A percentile compares a stretch with the other conserved stretches of the same genome.
These are phyloP conservation scores for Nelumbo lutea DNA, from an alignment of 164 flowering plant species.

Conservation along the genomic window DNA sequence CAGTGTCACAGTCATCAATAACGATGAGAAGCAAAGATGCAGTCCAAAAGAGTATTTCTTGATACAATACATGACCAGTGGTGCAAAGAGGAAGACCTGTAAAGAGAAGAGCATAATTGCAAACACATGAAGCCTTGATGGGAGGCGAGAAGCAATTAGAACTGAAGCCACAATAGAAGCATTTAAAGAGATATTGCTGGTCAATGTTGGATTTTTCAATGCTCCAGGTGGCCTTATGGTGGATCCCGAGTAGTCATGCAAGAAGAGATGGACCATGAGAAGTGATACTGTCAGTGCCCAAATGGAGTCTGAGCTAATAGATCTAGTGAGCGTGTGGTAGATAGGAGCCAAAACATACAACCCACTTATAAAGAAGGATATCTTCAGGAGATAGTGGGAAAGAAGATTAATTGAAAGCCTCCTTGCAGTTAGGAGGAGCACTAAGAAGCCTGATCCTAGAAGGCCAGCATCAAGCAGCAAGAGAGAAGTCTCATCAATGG, in stretches of 20 bases:
- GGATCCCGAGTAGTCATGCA: conserved; percentile 85
- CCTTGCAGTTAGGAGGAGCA: conserved; percentile 61
- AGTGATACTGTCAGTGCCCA: conserved; percentile 78
- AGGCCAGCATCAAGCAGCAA: conserved; percentile 58
- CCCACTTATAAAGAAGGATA: conserved; percentile 70
- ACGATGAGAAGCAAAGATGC: conserved; percentile 64
- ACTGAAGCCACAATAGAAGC: conserved; percentile 94
- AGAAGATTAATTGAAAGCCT: conserved; percentile 52
- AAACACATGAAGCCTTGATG: conserved; percentile 81
- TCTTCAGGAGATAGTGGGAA: conserved; percentile 51
- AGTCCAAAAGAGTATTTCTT: conserved; percentile 65
- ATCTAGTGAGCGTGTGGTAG: conserved; percentile 77
- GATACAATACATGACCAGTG: conserved; percentile 68
- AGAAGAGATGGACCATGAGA: conserved; percentile 74
- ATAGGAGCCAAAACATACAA: conserved; percentile 78
- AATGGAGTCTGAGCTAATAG: conserved; percentile 92
- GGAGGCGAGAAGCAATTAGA: conserved; percentile 86
- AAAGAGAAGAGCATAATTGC: conserved; percentile 84
- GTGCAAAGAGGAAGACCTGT: conserved; percentile 90
- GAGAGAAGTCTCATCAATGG: conserved; percentile 53
- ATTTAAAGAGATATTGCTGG: conserved; percentile 77
- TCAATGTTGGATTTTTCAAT: conserved; percentile 61
- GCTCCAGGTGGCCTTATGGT: conserved; percentile 72
- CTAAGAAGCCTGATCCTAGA: conserved; percentile 64
- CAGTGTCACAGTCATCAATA: conserved; percentile 53